Conservation (phyloP, 192 early-diverging fungal genomes). For the Kappamyces sp. region DNA sequence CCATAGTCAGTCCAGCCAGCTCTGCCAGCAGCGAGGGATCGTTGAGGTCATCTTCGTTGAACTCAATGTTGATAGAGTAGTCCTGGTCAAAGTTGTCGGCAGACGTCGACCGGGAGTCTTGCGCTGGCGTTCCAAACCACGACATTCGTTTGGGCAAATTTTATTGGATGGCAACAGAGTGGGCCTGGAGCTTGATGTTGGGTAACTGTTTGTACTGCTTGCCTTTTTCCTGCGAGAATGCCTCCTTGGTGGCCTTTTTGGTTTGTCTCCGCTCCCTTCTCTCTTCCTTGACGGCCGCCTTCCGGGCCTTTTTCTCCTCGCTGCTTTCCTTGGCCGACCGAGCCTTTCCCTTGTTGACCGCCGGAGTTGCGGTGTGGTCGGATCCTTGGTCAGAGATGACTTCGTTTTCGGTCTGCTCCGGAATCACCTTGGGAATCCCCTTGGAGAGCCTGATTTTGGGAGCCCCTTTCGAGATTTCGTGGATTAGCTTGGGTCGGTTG, state of each 20-base stretch:
- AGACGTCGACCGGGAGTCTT: no score
- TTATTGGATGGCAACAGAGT: constrained; percentile 16
- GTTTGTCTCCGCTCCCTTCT: constrained; percentile 64
- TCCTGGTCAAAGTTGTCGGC: no score
- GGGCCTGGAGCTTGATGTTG: constrained; percentile 39
- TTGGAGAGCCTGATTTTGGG: constrained; percentile 58
- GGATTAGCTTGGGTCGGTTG: constrained; percentile 82
- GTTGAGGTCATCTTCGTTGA: constrained; percentile 67
- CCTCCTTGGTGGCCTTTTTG: constrained; percentile 77
- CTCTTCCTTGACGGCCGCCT: constrained; percentile 76
- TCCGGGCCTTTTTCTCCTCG: constrained; percentile 91
- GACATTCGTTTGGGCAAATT: no score
- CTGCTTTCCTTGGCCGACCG: constrained; percentile 75
- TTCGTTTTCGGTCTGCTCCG: neutral
- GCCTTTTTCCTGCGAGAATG: constrained; percentile 66
- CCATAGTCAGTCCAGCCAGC: constrained; percentile 21
- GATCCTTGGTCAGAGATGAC: constrained; percentile 6
- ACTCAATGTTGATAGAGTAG: no score
- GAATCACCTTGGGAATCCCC: constrained; percentile 10
- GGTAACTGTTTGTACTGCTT: constrained; percentile 53
- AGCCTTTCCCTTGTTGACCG: constrained; percentile 65
- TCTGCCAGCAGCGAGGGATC: constrained; percentile 67
- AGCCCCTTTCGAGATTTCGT: constrained; percentile 47
- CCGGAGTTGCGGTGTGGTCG: neutral
- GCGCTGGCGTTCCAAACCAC: no score